Conservation (phyloP, 2,329 filamentous ascomycete genomes). For the Orbilia quercus region DNA sequence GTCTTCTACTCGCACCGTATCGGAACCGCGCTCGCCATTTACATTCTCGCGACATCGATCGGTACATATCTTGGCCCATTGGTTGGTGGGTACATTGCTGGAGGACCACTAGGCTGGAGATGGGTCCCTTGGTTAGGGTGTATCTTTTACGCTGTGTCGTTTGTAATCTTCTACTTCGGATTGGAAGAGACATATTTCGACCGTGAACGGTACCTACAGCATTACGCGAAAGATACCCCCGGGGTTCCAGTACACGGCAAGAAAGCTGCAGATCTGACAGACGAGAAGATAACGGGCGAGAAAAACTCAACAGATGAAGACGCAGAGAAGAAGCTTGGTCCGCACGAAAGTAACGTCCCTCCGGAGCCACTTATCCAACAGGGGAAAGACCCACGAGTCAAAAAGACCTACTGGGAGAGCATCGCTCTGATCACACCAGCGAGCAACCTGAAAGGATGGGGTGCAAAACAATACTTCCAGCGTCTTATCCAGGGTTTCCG, state of each 20-base stretch:
- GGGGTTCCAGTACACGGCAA: constrained; percentile 50
- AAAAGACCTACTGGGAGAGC: constrained; percentile 69
- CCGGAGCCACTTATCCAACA: constrained; percentile 56
- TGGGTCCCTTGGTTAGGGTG: constrained; percentile 69
- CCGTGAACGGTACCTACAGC: constrained; percentile 63
- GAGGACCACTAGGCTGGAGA: constrained; percentile 67
- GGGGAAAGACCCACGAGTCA: constrained; percentile 57
- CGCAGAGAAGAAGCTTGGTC: constrained; percentile 21
- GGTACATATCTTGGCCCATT: constrained; percentile 70
- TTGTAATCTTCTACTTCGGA: constrained; percentile 67
- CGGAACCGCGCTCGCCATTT: constrained; percentile 68
- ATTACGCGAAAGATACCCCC: constrained; percentile 58
- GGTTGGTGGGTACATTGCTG: constrained; percentile 68
- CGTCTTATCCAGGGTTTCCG: constrained; percentile 70
- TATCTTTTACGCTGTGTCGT: constrained; percentile 66
- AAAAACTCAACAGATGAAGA: constrained; percentile 34
- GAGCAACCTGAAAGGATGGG: constrained; percentile 68
- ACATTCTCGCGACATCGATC: constrained; percentile 69
- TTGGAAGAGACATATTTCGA: constrained; percentile 69
- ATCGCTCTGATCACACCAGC: constrained; percentile 70
- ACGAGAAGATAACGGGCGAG: constrained; percentile 28
- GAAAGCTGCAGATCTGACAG: constrained; percentile 20
- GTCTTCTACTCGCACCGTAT: constrained; percentile 71
- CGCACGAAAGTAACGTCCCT: constrained; percentile 34
- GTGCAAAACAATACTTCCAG: constrained; percentile 68